Base-by-base conservation (phyloP, 2,329 filamentous ascomycete species). In the Ophiostoma piceae region DNA sequence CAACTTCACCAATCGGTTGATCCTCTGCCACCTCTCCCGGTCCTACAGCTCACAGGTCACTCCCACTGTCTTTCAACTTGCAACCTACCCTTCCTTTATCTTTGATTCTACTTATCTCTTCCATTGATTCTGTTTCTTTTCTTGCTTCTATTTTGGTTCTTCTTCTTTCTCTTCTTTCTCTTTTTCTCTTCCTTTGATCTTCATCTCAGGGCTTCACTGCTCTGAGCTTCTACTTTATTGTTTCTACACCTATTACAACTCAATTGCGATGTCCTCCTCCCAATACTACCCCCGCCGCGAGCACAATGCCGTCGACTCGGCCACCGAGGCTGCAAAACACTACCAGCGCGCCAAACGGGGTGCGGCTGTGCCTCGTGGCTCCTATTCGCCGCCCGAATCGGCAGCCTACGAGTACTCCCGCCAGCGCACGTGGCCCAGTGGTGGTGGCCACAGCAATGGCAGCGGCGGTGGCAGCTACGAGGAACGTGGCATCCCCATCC, bases 391-490 rank as follows among this genome's bases (percentile, higher is more conserved):
- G 67, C 69, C 72, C 1, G 67, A 68, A 1, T 71, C 72, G 41
- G 71, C 72, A 2, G 47, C 41, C 19, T 72, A 73, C 65, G 72
- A 72, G 32, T 73, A 71, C 41, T 7, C 67, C 4, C 69, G 69
- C 19, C 71, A 72, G 67, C 62, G 62, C 62, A 65, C 62, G 62
- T 65, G 62, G 62, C 16, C 62, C 19, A 19, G 29, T 29, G 26
- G 26, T 16, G 66, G 41, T 19, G 41, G 41, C 5, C 41, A 43
- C 51, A 29, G 29, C 29, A 67, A 19, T 47, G 51, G 51, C 65
- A 47, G 35, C 60, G 68, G n/a, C 51, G 68, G 54, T 12, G 68
- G 68, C 32, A 72, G 72, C 69, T 73, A 71, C 47, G 72, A 72
- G 12, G 71, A 71, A 14, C 47, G 68, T 0, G 67, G 66, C 37